A percentile compares a stretch with the other conserved stretches of the same genome.
phyloP scores from a whole-genome alignment of 495 filamentous ascomycete species.

The Hypoxylon crocopeplum region DNA sequence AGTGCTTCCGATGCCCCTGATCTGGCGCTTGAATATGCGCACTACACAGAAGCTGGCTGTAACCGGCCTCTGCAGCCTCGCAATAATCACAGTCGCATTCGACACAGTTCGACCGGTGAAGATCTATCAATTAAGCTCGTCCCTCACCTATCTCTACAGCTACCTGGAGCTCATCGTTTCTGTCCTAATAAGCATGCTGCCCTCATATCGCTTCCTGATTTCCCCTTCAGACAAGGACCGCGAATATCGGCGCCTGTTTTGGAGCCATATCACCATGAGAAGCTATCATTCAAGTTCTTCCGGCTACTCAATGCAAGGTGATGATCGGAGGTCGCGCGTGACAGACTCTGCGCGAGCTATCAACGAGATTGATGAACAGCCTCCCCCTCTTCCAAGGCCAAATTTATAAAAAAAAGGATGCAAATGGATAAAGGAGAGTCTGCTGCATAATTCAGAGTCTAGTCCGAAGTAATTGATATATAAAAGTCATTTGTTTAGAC shows the following conservation, averaged over 20 bases:
- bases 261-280: slow-evolving; percentile 19
- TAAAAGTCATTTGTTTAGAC: no score
- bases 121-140: neutral
- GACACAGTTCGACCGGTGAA: slow-evolving; percentile 20
- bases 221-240: slow-evolving; percentile 17
- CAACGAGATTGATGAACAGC: no score
- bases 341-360: no score
- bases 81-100: slow-evolving; percentile 22
- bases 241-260: slow-evolving; percentile 15
- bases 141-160: slow-evolving; percentile 17
- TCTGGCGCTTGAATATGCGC: slow-evolving; percentile 45
- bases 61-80: slow-evolving; percentile 34
- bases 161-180: slow-evolving; percentile 21
- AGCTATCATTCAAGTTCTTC: slow-evolving; percentile 9
- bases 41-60: slow-evolving; percentile 42
- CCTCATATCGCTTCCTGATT: slow-evolving; percentile 23
- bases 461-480: no score
- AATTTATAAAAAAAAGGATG: no score
- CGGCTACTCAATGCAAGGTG: neutral
- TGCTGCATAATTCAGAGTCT: no score
- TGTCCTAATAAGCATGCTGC: slow-evolving; percentile 19
- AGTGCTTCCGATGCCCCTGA: slow-evolving; percentile 41
- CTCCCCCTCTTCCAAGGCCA: no score
- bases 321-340: no score
- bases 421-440: no score